Evolutionary conservation across 2,329 filamentous ascomycete species (phyloP).

Genomic region (Aspergillus novoparasiticus): DNA sequence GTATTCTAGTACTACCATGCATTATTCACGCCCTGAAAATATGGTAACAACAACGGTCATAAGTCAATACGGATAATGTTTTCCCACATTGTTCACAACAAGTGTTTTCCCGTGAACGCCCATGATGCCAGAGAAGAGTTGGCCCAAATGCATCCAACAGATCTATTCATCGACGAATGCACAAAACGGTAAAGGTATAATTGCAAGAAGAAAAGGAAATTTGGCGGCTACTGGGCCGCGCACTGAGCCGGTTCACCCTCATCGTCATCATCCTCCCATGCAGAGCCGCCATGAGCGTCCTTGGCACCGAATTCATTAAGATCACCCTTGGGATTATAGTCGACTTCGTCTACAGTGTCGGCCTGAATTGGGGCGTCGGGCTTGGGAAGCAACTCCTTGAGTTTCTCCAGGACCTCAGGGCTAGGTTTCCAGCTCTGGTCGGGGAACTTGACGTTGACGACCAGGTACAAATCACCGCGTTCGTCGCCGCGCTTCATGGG

Average conservation of each 20-base stretch:
- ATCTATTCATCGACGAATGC: conserved; percentile 22
- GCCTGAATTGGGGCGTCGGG: conserved; percentile 64
- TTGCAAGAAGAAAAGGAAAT: conserved; percentile 9
- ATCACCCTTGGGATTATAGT: conserved; percentile 79
- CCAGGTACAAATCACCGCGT: conserved; percentile 84
- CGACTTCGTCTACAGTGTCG: conserved; percentile 82
- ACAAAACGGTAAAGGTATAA: conserved; percentile 15
- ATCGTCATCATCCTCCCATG: conserved; percentile 55
- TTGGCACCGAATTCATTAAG: conserved; percentile 67
- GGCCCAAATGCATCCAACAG: conserved; percentile 19
- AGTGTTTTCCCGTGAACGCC: conserved; percentile 28
- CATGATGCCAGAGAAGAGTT: conserved; percentile 29
- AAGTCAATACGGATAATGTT: conserved; percentile 1
- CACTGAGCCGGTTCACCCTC: conserved; percentile 51
- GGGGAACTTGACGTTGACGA: conserved; percentile 86
- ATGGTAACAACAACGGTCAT: background rate
- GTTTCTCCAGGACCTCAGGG: conserved; percentile 68
- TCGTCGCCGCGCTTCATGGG: conserved; percentile 81
- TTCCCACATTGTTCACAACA: conserved; percentile 9
- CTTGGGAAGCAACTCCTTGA: conserved; percentile 74
- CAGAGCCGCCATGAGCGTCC: conserved; percentile 45
- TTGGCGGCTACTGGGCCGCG: conserved; percentile 47
- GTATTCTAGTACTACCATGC: conserved; percentile 1
- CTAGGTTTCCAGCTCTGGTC: conserved; percentile 79
- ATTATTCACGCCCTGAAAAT: background rate